These are phyloP conservation scores for Schrenkiella parvula DNA, from an alignment of 345 rosid species.

Conservation along the genomic window DNA sequence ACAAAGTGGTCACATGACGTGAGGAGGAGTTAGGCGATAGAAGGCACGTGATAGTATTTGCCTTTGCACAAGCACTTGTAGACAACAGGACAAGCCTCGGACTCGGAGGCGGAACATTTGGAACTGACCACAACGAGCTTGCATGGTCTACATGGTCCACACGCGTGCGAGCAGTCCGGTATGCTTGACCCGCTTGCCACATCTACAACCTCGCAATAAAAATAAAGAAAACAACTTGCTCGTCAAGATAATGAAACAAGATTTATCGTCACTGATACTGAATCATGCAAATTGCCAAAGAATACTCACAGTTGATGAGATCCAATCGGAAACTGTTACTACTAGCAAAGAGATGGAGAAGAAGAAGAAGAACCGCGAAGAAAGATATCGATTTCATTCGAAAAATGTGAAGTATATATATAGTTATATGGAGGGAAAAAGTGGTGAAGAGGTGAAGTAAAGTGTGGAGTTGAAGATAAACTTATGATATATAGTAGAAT, in stretches of 20 bases:
- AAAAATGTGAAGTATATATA: no score
- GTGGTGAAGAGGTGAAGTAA: background rate
- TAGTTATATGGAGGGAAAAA: background rate
- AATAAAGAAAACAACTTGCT: background rate
- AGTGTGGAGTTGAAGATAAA: background rate
- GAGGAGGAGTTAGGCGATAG: conserved; percentile 19
- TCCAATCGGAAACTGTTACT: background rate
- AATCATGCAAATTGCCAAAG: background rate
- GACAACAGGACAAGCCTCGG: conserved; percentile 92
- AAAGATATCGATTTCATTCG: conserved; percentile 18
- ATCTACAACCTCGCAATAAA: conserved; percentile 16
- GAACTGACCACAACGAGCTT: conserved; percentile 84
- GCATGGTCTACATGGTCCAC: conserved; percentile 91
- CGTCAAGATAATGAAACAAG: background rate
- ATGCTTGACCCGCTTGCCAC: conserved; percentile 63
- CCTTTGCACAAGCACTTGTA: conserved; percentile 88
- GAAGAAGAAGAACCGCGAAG: background rate
- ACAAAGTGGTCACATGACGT: background rate
- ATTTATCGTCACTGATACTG: no score
- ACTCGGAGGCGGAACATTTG: conserved; percentile 51
- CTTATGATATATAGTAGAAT: conserved; percentile 9
- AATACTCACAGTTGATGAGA: conserved; percentile 19
- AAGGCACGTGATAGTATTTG: conserved; percentile 77
- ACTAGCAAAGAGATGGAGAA: conserved; percentile 27
- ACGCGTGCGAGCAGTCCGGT: conserved; percentile 91